Evolutionary conservation across 805 yeast species (phyloP), one percentile per base, ranked within the genome.

Genomic region (Cephaloascus fragrans): DNA sequence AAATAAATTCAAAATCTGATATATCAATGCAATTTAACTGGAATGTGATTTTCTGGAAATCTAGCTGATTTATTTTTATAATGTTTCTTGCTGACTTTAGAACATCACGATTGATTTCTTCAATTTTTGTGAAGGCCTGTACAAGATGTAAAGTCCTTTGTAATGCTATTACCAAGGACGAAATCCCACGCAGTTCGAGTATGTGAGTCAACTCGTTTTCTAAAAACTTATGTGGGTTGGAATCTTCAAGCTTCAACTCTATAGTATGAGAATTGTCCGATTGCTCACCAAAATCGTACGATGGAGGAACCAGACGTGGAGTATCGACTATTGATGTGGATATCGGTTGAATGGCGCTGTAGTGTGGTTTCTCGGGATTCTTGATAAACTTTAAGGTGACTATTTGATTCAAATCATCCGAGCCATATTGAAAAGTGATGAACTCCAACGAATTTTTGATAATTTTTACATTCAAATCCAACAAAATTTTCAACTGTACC

Each of bases 361-460:
- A 23, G 12, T 8, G 28, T 8, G 28, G 28, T 23, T 23, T 23
- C 6, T 23, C 28, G 10, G 28, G 12, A 12, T 12, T 6, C 6
- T 23, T 23, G 28, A 23, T 8, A 23, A 23, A 23, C 12, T 12
- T 23, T 4, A 33, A 28, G 18, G 28, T 23, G n/a, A 34, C 18
- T 16, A 19, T 19, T 17, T 26, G 26, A 15, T 8, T 10, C 35
- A 10, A 12, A 4, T 41, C 42, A 29, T 47, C 49, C 19, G 42
- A 42, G 18, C 48, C 64, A 41, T 59, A 59, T 41, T 55, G 60
- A 33, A 59, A 59, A 2, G 55, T 42, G 9, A 59, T 47, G 19
- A 47, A 41, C 19, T 54, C 45, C 18, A 59, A 42, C 6, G 57
- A 50, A 10, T 57, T 52, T 19, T 53, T 46, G 8, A 46, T 47